These are phyloP conservation scores for Mercurialis annua DNA, from an alignment of 345 rosid genomes.

Conservation along the genomic window DNA sequence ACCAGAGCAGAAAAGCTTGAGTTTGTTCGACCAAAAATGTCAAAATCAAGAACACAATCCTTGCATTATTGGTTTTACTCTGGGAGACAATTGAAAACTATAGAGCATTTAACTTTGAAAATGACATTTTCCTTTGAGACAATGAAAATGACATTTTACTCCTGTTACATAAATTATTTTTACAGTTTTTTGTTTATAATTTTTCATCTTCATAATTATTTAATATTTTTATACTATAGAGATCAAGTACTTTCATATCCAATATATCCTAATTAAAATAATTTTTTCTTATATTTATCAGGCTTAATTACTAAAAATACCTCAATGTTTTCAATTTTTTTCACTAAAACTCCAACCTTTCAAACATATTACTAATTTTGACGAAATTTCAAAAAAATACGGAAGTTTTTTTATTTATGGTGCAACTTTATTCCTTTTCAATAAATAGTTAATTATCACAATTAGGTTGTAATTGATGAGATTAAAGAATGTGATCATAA, in stretches of 20 bases:
- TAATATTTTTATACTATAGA: neutral
- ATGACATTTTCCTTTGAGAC: neutral
- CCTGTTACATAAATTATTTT: neutral
- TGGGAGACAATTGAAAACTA: neutral
- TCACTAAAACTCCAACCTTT: too few relatives aligned
- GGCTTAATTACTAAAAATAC: too few relatives aligned
- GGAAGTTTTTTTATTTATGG: too few relatives aligned
- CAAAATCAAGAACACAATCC: conserved; percentile 1
- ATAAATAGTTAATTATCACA: too few relatives aligned
- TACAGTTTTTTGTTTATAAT: neutral
- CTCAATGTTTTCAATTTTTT: too few relatives aligned
- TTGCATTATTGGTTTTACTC: conserved; percentile 1
- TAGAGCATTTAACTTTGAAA: neutral
- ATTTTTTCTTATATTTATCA: too few relatives aligned
- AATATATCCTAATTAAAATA: neutral
- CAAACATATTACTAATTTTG: too few relatives aligned
- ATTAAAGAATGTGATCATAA: too few relatives aligned
- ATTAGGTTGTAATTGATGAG: too few relatives aligned
- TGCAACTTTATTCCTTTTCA: too few relatives aligned
- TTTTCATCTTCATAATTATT: too few relatives aligned
- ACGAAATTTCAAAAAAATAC: too few relatives aligned
- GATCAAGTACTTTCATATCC: neutral
- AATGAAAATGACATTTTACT: neutral
- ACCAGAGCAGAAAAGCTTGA: neutral
- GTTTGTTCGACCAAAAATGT: neutral